Evolutionary conservation across 352 stramenopile species (phyloP).

Genomic region (Phytophthora rubi): DNA sequence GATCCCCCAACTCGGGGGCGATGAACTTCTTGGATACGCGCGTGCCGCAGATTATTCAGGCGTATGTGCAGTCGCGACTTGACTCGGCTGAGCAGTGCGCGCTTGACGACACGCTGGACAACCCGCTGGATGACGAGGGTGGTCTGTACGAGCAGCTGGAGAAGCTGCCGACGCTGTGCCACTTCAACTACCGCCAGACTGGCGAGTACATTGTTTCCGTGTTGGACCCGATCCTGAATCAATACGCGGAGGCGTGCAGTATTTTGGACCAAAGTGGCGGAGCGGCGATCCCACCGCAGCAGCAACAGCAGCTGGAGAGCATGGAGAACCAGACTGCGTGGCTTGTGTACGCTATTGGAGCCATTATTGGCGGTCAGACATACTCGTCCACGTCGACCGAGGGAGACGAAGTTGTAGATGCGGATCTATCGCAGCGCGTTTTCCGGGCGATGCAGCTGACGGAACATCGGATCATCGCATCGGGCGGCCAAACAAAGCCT

Average conservation of each 20-base stretch:
- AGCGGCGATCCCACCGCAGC: conserved; percentile 31
- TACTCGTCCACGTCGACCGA: conserved; percentile 93
- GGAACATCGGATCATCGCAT: conserved; percentile 94
- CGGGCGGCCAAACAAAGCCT: conserved; percentile 81
- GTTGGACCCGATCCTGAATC: conserved; percentile 94
- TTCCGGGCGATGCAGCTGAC: conserved; percentile 96
- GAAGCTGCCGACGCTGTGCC: conserved; percentile 95
- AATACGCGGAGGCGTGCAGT: conserved; percentile 92
- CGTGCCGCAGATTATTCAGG: conserved; percentile 92
- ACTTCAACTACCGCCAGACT: conserved; percentile 96
- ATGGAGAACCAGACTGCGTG: conserved; percentile 97
- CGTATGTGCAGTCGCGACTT: conserved; percentile 96
- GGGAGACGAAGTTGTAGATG: conserved; percentile 95
- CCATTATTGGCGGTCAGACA: conserved; percentile 96
- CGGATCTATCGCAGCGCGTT: conserved; percentile 94
- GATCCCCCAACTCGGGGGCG: conserved; percentile 49
- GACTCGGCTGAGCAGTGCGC: conserved; percentile 94
- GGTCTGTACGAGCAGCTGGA: conserved; percentile 97
- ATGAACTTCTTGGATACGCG: conserved; percentile 78
- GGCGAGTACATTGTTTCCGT: conserved; percentile 94
- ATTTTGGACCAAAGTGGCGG: conserved; percentile 76
- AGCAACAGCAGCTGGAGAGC: conserved; percentile 70
- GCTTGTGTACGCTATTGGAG: conserved; percentile 97
- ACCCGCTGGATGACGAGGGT: conserved; percentile 97
- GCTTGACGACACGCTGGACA: conserved; percentile 94